Evolutionary conservation across 116 monocot genomes (phyloP).

Genomic region (Iris pallida): DNA sequence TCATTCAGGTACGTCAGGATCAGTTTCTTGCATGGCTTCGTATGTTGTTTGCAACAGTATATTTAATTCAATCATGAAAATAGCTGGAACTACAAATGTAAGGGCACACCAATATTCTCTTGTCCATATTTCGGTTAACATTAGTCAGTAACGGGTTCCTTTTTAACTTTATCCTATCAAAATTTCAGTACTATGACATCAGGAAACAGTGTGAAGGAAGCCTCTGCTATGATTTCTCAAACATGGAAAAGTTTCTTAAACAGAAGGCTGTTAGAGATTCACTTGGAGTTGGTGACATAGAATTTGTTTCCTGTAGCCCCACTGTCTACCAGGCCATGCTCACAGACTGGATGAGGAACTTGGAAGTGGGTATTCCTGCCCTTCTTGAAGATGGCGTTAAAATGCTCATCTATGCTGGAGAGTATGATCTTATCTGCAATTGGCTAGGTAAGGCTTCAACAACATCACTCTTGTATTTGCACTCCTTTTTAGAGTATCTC

Average conservation of each 20-base stretch:
- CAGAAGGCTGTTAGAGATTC: constrained; percentile 46
- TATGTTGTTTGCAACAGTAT: constrained; percentile 67
- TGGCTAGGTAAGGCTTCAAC: constrained; percentile 61
- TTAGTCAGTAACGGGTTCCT: not conserved
- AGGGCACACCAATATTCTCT: not conserved
- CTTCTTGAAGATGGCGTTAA: constrained; percentile 81
- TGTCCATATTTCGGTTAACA: constrained; percentile 1
- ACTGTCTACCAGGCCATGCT: constrained; percentile 70
- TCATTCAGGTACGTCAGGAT: constrained; percentile 66
- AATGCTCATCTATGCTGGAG: constrained; percentile 79
- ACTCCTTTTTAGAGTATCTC: not conserved
- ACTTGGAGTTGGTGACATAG: constrained; percentile 63
- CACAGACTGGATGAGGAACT: constrained; percentile 77
- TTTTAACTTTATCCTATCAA: constrained; percentile 6
- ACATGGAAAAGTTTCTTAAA: constrained; percentile 82
- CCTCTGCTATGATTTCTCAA: constrained; percentile 85
- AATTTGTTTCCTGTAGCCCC: constrained; percentile 72
- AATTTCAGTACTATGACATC: constrained; percentile 60
- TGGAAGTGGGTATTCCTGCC: constrained; percentile 80
- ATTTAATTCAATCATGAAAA: constrained; percentile 53
- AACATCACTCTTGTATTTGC: not conserved
- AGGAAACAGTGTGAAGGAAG: constrained; percentile 60
- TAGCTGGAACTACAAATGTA: constrained; percentile 69
- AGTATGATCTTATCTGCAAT: constrained; percentile 92
- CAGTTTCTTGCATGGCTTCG: constrained; percentile 44